Evolutionary conservation across 1,139 yeast species (phyloP), one percentile per base, ranked within the genome.

Genomic region (Kluyveromyces marxianus): DNA sequence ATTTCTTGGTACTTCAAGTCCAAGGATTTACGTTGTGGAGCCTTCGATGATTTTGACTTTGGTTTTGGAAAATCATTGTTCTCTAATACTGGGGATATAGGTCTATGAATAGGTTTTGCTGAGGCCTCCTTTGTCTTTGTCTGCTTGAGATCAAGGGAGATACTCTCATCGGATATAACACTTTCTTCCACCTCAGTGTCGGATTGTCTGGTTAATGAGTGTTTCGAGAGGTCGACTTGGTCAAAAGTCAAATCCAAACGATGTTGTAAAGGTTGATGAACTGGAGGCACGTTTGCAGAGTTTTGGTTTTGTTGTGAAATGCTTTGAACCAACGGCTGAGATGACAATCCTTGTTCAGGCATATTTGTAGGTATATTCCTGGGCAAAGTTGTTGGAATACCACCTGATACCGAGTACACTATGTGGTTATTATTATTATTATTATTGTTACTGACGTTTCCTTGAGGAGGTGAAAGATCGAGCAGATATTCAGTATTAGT

Each of bases 1-100:
- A 62, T 56, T 42, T 57, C 60, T 39, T 59, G 63, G 37, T 52
- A 52, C 35, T 58, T 55, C 32, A 59, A 45, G 44, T 62, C 65
- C 33, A 62, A 44, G 1, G 66, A 59, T 29, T 50, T 39, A 37
- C 48, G 44, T 33, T 35, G 40, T 7, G 39, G 44, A 28, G 32
- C 38, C n/a, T 34, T 34, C 21, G 39, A 28, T 7, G 38, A 39
- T 8, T 34, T 39, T 4, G n/a, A 27, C 21, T 35, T 27, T 7
- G 35, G 42, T 8, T 34, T 39, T 4, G n/a, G 32, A 10, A 35
- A 35, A 21, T 28, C 40, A 14, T 32, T 26, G 21, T 8, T 35
- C 2, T 38, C 39, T 14, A 35, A 26, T 27, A 37, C 40, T 26
- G 37, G 29, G n/a, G 38, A 28, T 14, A 25, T 21, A 21, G 26